Percentiles rank a stretch among this genome's conserved stretches.
phyloP scores from a whole-genome alignment of 169 alveolate genomes.

The Perkinsus olseni region DNA sequence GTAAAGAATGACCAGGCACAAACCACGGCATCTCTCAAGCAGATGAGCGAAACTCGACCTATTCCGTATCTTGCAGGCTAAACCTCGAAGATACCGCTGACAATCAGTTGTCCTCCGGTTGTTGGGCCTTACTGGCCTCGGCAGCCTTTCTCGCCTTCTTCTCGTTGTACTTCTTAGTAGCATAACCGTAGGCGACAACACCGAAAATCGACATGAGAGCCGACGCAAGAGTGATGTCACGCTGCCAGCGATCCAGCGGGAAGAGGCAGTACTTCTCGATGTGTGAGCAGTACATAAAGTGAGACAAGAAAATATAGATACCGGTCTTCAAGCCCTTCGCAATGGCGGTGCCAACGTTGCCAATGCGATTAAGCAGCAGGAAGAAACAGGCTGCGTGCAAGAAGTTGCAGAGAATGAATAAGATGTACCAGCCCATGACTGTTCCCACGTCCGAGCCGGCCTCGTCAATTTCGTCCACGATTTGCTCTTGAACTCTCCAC shows the following conservation, averaged over 20 bases:
- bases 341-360: neutral
- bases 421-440: neutral
- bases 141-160: no score
- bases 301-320: neutral
- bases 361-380: neutral
- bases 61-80: no score
- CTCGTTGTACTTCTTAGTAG: neutral
- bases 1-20: no score
- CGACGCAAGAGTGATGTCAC: neutral
- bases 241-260: neutral
- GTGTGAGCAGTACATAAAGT: neutral
- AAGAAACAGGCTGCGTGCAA: neutral
- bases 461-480: neutral
- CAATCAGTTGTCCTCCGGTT: no score
- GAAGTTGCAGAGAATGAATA: neutral
- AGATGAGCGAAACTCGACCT: no score
- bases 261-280: neutral
- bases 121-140: no score
- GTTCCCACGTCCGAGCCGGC: neutral
- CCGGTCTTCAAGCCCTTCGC: neutral
- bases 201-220: neutral
- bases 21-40: no score
- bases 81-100: no score
- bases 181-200: neutral
- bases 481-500: neutral